Percentiles rank a stretch among this genome's conserved stretches.
These are phyloP conservation scores for Tephrocybe sp. DNA, from an alignment of 768 basidiomycete species.

Conservation along the genomic window DNA sequence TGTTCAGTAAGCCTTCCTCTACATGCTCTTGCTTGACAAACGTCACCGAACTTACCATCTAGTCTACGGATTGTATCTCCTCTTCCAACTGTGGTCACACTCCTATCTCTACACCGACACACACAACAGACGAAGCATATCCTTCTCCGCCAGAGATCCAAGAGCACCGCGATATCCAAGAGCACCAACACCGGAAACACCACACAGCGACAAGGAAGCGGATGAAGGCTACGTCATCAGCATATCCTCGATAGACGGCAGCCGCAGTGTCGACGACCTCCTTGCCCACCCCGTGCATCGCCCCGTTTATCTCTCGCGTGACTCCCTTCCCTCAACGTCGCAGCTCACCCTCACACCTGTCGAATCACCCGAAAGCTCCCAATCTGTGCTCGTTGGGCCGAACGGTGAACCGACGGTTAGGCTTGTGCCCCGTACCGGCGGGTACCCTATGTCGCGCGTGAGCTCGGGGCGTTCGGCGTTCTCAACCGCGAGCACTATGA, in stretches of 20 bases:
- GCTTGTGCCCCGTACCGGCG: constrained; percentile 11
- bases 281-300: background rate
- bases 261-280: background rate
- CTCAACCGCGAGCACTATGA: constrained; percentile 3
- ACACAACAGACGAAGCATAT: constrained; percentile 42
- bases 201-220: background rate
- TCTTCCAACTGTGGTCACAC: constrained; percentile 83
- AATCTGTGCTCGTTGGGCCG: constrained; percentile 6
- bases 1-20: constrained; percentile 56
- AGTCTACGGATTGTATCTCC: constrained; percentile 73
- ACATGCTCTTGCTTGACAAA: background rate
- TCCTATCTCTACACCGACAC: constrained; percentile 62
- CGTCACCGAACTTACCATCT: background rate
- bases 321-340: background rate
- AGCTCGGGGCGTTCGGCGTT: constrained; percentile 1
- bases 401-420: constrained; percentile 16
- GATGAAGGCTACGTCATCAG: background rate
- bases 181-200: background rate
- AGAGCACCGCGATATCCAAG: background rate
- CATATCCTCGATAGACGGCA: background rate
- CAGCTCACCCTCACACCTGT: background rate
- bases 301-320: background rate
- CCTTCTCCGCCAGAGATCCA: constrained; percentile 25
- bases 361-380: constrained; percentile 1
- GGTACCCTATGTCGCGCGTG: constrained; percentile 11